Percentiles rank a stretch among this genome's conserved stretches.
Evolutionary conservation across 768 basidiomycete genomes (phyloP).

Genomic region (Termitomyces sp.): DNA sequence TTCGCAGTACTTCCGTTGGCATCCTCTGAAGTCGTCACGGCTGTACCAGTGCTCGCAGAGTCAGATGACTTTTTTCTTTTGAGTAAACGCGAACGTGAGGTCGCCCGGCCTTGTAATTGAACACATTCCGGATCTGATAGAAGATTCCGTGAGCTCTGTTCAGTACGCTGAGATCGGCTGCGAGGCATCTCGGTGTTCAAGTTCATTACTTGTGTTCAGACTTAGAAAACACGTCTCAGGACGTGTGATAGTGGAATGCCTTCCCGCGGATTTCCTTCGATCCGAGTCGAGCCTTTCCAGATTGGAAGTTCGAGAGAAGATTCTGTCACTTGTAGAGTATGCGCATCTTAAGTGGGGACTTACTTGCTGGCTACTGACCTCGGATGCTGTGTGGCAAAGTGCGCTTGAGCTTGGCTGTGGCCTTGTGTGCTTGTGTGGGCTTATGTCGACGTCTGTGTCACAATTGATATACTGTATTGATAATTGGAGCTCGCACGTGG

Average conservation of each 20-base stretch:
- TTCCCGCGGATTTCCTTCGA: neutral
- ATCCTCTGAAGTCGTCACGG: constrained; percentile 16
- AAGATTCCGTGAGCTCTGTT: neutral
- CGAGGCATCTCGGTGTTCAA: neutral
- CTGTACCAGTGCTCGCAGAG: constrained; percentile 15
- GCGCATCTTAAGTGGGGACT: neutral
- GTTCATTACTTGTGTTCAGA: neutral
- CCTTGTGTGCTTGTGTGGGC: no score
- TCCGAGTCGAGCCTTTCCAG: neutral
- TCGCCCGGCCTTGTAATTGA: neutral
- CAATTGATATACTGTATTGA: no score
- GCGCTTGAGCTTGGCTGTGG: neutral
- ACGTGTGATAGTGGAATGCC: neutral
- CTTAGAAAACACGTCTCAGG: neutral
- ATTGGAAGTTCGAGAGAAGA: neutral
- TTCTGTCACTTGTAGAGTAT: neutral
- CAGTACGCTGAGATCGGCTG: neutral
- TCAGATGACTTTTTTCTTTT: constrained; percentile 26
- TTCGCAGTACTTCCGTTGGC: constrained; percentile 1
- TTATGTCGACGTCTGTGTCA: neutral
- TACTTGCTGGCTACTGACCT: neutral
- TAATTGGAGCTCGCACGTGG: constrained; percentile 2
- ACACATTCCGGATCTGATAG: neutral
- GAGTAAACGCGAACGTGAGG: constrained; percentile 12
- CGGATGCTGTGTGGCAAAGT: neutral